Evolutionary conservation across 2,329 filamentous ascomycete species (phyloP).

Genomic region (Sphaerostilbella broomeana): DNA sequence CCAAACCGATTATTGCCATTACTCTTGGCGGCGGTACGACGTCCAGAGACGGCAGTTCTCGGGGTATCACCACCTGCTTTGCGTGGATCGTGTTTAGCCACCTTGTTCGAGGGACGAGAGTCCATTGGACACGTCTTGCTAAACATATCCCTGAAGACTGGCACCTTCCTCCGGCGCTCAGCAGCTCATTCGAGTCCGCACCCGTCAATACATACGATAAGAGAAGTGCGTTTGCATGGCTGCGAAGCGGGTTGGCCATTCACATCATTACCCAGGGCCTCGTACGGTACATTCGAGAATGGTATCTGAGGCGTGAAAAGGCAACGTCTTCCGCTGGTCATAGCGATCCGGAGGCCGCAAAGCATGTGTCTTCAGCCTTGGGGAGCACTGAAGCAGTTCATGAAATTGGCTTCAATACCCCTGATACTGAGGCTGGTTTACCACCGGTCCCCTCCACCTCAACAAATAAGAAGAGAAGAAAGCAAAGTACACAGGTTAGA

Average conservation of each 20-base stretch:
- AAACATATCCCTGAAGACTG: slow-evolving; percentile 42
- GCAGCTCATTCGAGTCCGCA: slow-evolving; percentile 40
- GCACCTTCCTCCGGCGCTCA: slow-evolving; percentile 37
- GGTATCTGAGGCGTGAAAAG: slow-evolving; percentile 57
- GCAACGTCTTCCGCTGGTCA: slow-evolving; percentile 42
- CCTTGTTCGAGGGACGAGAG: slow-evolving; percentile 42
- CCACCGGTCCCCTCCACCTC: slow-evolving; percentile 36
- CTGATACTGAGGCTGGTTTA: slow-evolving; percentile 42
- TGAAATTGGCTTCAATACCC: slow-evolving; percentile 40
- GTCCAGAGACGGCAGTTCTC: slow-evolving; percentile 60
- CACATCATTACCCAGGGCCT: slow-evolving; percentile 70
- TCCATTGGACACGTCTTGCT: slow-evolving; percentile 41
- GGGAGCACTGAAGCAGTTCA: slow-evolving; percentile 18
- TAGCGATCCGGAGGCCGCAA: slow-evolving; percentile 58
- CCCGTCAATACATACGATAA: slow-evolving; percentile 46
- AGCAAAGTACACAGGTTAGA: slow-evolving; percentile 84
- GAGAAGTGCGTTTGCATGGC: slow-evolving; percentile 56
- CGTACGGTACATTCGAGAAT: slow-evolving; percentile 63
- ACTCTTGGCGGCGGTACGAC: slow-evolving; percentile 78
- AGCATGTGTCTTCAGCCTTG: slow-evolving; percentile 32
- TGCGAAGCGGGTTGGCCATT: slow-evolving; percentile 62
- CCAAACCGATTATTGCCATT: slow-evolving; percentile 88
- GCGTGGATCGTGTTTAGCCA: slow-evolving; percentile 57
- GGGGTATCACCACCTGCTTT: slow-evolving; percentile 65
- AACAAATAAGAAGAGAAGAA: slow-evolving; percentile 74